Evolutionary conservation across 2,329 filamentous ascomycete genomes (phyloP).

Genomic region (Fusarium fujikuroi): DNA sequence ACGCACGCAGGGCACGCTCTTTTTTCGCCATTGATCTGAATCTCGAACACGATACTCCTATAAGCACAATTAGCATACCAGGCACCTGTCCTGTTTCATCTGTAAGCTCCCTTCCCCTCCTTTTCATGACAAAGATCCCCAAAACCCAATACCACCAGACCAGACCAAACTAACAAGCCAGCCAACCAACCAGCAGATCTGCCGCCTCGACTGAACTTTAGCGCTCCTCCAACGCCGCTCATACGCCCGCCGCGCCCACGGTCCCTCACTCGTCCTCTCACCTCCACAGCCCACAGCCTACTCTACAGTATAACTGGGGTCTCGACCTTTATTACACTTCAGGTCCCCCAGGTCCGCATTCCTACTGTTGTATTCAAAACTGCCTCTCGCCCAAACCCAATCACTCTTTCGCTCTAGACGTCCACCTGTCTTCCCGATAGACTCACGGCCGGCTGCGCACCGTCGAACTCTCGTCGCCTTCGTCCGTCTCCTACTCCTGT

Average conservation of each 20-base stretch:
- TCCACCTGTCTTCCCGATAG: slow-evolving; percentile 28
- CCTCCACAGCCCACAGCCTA: slow-evolving; percentile 32
- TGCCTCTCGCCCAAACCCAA: slow-evolving; percentile 30
- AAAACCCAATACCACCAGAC: slow-evolving; percentile 28
- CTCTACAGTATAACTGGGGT: slow-evolving; percentile 12
- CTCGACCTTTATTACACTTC: slow-evolving; percentile 43
- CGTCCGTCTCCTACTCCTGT: slow-evolving; percentile 7
- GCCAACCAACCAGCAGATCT: slow-evolving; percentile 38
- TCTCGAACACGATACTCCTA: slow-evolving; percentile 18
- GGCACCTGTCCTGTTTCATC: slow-evolving; percentile 21
- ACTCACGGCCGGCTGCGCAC: slow-evolving; percentile 37
- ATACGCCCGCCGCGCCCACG: slow-evolving; percentile 29
- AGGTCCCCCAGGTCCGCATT: slow-evolving; percentile 39
- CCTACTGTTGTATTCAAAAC: slow-evolving; percentile 22
- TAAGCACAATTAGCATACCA: slow-evolving; percentile 31
- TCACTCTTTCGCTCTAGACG: slow-evolving; percentile 18
- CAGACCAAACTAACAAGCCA: slow-evolving; percentile 3
- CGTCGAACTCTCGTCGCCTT: slow-evolving; percentile 39
- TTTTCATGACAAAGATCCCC: slow-evolving; percentile 33
- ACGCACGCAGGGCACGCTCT: not conserved
- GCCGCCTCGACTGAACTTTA: slow-evolving; percentile 36
- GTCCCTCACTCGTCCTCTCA: slow-evolving; percentile 23
- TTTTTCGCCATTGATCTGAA: slow-evolving; percentile 3
- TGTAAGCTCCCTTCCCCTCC: slow-evolving; percentile 32
- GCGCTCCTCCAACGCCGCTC: slow-evolving; percentile 35